These are phyloP conservation scores for Botrytis sinoallii DNA, from an alignment of 2,329 filamentous ascomycete genomes.

Conservation along the genomic window DNA sequence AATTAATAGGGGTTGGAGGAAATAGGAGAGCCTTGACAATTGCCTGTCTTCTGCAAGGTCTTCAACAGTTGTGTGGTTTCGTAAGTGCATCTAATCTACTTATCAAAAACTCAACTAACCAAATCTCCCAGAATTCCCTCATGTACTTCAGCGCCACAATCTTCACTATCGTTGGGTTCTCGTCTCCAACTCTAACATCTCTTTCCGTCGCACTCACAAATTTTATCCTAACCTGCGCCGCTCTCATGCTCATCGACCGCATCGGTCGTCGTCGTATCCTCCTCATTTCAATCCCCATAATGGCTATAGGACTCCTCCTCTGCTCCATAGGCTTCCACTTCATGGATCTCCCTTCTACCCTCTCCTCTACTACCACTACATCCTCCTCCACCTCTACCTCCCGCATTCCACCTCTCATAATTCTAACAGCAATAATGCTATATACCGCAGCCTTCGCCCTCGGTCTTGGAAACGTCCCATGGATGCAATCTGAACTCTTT, in stretches of 20 bases:
- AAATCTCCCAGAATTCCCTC: conserved; percentile 64
- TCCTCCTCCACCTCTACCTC: conserved; percentile 26
- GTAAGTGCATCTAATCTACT: conserved; percentile 44
- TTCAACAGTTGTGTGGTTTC: conserved; percentile 88
- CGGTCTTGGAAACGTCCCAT: conserved; percentile 87
- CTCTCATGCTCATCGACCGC: conserved; percentile 73
- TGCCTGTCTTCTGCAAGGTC: conserved; percentile 79
- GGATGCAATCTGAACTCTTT: conserved; percentile 94
- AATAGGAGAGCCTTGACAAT: conserved; percentile 76
- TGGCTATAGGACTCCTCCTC: conserved; percentile 69
- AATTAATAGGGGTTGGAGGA: conserved; percentile 55
- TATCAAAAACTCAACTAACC: conserved; percentile 13
- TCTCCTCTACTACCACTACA: conserved; percentile 1
- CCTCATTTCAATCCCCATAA: conserved; percentile 78
- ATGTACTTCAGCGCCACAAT: conserved; percentile 92
- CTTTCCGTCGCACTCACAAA: conserved; percentile 80
- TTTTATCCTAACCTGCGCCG: conserved; percentile 73
- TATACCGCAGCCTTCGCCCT: conserved; percentile 86
- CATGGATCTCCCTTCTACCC: conserved; percentile 35
- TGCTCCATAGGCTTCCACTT: conserved; percentile 74
- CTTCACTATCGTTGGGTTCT: conserved; percentile 73
- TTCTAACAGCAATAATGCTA: conserved; percentile 72
- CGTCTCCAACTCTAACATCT: conserved; percentile 74
- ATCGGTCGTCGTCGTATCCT: conserved; percentile 78
- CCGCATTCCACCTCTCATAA: conserved; percentile 48